These are phyloP conservation scores for Cryptococcus sp. DNA, from an alignment of 1,284 basidiomycete genomes.

Conservation along the genomic window DNA sequence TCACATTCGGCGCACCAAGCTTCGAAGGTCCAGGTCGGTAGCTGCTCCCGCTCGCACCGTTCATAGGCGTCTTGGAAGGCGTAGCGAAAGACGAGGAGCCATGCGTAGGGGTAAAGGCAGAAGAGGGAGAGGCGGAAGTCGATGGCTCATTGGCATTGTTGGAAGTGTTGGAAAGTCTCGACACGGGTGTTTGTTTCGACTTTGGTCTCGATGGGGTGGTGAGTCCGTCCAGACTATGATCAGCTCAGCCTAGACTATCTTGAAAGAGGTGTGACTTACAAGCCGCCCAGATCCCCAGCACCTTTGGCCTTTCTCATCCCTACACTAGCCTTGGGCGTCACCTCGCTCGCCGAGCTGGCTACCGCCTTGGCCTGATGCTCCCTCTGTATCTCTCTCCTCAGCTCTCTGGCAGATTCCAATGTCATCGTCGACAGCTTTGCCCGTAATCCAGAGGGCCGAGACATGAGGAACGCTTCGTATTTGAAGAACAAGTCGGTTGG, in stretches of 20 bases:
- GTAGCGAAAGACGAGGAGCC: slow-evolving; percentile 11
- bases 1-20: slow-evolving; percentile 14
- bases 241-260: background rate
- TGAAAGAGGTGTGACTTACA: slow-evolving; percentile 25
- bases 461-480: slow-evolving; percentile 48
- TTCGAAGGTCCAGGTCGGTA: slow-evolving; percentile 24
- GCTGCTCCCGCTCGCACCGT: slow-evolving; percentile 21
- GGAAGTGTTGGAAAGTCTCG: slow-evolving; percentile 18
- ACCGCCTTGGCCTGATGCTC: slow-evolving; percentile 36
- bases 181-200: slow-evolving; percentile 8
- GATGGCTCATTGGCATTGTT: slow-evolving; percentile 16
- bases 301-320: slow-evolving; percentile 27
- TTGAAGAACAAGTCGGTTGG: slow-evolving; percentile 48
- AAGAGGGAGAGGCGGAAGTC: slow-evolving; percentile 13
- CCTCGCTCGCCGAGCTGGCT: slow-evolving; percentile 8
- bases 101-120: slow-evolving; percentile 14
- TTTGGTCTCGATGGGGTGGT: slow-evolving; percentile 31
- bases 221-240: slow-evolving; percentile 29
- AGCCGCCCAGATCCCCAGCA: slow-evolving; percentile 38
- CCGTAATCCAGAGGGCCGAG: slow-evolving; percentile 40
- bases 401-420: slow-evolving; percentile 42
- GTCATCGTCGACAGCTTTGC: slow-evolving; percentile 36
- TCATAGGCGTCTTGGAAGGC: slow-evolving; percentile 17
- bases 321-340: slow-evolving; percentile 15
- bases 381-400: slow-evolving; percentile 45